Evolutionary conservation across 1,284 basidiomycete species (phyloP).

Genomic region (Lentinula novae-zelandiae): DNA sequence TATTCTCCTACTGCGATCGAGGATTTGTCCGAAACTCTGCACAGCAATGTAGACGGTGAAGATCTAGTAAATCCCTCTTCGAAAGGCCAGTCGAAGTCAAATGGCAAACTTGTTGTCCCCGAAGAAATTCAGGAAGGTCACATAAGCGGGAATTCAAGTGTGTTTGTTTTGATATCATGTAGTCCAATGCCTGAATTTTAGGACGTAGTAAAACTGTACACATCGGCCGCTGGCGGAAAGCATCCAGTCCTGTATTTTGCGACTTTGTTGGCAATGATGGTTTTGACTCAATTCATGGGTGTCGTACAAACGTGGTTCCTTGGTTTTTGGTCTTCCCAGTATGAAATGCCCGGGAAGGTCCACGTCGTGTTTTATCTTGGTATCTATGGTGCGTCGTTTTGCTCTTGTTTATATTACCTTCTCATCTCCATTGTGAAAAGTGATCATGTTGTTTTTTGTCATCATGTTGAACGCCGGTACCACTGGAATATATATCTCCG

Average conservation of each 20-base stretch:
- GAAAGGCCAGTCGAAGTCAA: conserved; percentile 11
- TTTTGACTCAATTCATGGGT: conserved; percentile 21
- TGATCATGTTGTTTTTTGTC: not conserved
- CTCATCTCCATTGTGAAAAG: conserved; percentile 19
- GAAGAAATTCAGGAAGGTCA: conserved; percentile 65
- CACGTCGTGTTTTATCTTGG: conserved; percentile 32
- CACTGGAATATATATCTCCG: conserved; percentile 23
- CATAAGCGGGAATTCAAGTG: conserved; percentile 43
- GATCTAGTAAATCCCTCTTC: not conserved
- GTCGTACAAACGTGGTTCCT: conserved; percentile 44
- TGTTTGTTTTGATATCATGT: conserved; percentile 9
- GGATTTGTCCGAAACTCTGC: not conserved
- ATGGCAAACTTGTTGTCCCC: conserved; percentile 50
- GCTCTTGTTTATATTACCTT: conserved; percentile 33
- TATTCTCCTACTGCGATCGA: not conserved
- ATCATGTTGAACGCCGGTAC: conserved; percentile 25
- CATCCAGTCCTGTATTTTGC: conserved; percentile 36
- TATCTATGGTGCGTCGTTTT: conserved; percentile 34
- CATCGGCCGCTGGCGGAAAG: conserved; percentile 37
- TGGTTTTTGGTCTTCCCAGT: conserved; percentile 47
- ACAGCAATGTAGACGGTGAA: not conserved
- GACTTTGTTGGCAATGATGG: conserved; percentile 21
- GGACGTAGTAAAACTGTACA: conserved; percentile 25
- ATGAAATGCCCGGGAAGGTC: conserved; percentile 43
- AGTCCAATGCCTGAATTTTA: conserved; percentile 29